A percentile compares a stretch with the other conserved stretches of the same genome.
These are phyloP conservation scores for Saccharomyces hybrid DNA, from an alignment of 1,139 yeast genomes.

Conservation along the genomic window DNA sequence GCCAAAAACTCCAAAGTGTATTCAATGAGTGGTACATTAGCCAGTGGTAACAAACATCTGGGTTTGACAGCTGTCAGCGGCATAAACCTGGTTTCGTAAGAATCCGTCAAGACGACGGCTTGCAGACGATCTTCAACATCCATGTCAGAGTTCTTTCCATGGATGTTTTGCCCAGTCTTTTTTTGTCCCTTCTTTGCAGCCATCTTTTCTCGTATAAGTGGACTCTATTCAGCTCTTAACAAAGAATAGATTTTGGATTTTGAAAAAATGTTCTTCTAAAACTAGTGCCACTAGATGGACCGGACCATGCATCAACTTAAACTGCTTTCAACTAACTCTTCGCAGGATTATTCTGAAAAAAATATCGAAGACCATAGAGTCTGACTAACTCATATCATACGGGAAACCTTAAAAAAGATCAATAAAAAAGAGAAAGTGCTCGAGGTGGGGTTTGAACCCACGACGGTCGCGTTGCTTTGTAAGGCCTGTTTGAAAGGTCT, in stretches of 20 bases:
- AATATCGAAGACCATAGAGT: not conserved
- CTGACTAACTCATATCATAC: not conserved
- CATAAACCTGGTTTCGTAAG: conserved; percentile 85
- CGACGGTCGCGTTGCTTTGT: too few relatives aligned
- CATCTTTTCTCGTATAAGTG: conserved; percentile 9
- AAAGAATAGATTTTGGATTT: too few relatives aligned
- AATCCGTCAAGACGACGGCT: conserved; percentile 90
- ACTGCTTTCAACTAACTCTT: not conserved
- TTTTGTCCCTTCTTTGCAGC: conserved; percentile 17
- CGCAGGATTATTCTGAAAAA: not conserved
- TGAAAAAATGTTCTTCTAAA: not conserved
- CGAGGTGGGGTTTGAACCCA: too few relatives aligned
- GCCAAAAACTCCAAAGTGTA: conserved; percentile 93
- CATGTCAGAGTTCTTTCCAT: conserved; percentile 48
- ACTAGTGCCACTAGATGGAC: not conserved
- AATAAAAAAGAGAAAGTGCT: too few relatives aligned
- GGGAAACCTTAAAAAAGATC: conserved; percentile 19
- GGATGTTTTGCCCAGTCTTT: conserved; percentile 9
- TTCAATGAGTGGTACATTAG: conserved; percentile 88
- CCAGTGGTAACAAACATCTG: conserved; percentile 82
- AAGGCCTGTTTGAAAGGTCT: too few relatives aligned
- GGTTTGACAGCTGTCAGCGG: conserved; percentile 84
- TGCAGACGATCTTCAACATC: conserved; percentile 73
- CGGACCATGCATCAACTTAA: not conserved
- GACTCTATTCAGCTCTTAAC: not conserved